Base-by-base conservation (phyloP, 345 rosid species). In the Capsella bursapastoris region DNA sequence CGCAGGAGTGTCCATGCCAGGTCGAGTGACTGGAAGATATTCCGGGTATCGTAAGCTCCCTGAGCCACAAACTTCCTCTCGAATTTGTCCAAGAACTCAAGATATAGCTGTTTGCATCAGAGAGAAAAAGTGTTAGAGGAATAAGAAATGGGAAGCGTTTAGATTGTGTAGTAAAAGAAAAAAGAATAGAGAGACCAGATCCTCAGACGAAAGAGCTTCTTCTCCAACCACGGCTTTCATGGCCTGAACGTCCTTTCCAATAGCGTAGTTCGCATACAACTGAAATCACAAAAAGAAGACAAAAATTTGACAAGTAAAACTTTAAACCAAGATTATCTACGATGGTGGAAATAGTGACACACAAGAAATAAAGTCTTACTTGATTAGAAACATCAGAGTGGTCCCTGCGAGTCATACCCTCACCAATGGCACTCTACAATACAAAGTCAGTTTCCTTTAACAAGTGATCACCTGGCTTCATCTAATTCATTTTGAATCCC, bases 161-260 rank as follows among this genome's bases (percentile, higher is more conserved):
- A 55, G 47, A 52, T 7, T 64, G 55, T 68, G 28, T 62, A 7
- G 69, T n/a, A 27, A 38, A 15, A 53, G 25, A 29, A 70, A 65
- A 66, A 73, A 38, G 65, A 78, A 2, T 38, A 50, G 37, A 60
- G 66, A 61, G 62, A 93, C 98, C 98, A 93, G 82, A 70, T 93
- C 98, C 85, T 93, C 98, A 4, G 97, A 89, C 66, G 97, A 93
- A 68, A 93, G 97, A 22, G 98, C 98, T 89, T 93, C 98, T 77
- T 91, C 98, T 88, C 98, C 98, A 14, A 94, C 98, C 80, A 94
- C 98, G 60, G 97, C 97, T 82, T 94, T 89, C 98, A 94, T 94
- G 52, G 98, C 98, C 82, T 93, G 96, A 10, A 93, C 97, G 76
- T 94, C 98, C 80, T 94, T 91, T 59, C 98, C 98, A 68, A 91